Evolutionary conservation across 2,329 filamentous ascomycete species (phyloP), one percentile per base, ranked within the genome.

Genomic region (Fusarium robinianum): DNA sequence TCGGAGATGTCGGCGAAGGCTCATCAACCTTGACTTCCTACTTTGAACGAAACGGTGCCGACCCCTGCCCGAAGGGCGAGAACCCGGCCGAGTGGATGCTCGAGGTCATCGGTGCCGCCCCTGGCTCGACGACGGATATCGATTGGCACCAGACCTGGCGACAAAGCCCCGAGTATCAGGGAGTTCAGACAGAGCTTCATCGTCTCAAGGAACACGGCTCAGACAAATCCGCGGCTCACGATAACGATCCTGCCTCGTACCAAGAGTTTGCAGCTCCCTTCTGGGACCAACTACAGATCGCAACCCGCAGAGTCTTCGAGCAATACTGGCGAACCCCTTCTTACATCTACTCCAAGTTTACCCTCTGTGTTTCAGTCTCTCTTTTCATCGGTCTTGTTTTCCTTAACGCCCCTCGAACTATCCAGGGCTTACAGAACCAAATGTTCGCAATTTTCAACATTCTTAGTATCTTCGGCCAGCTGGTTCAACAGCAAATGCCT

Each of bases 301-400:
- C 89, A 39, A 77, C 81, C 9, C 64, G 78, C 48, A 88, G 90
- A 60, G 86, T 92, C 22, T 94, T 95, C 73, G 80, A 91, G 64
- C 90, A 95, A 67, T 95, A 92, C 77, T 95, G 90, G 90, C 86
- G 90, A 44, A 92, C 85, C 0, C 90, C 90, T 0, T 80, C 83
- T 2, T 96, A 95, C 72, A 90, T 96, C 66, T 95, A 92, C 73
- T 85, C 87, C 62, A 95, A 95, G 74, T 65, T 77, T 0, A 71
- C 76, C 1, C 81, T 95, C n/a, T 89, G 84, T 62, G 70, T 79
- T 17, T 67, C 82, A 12, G 70, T 79, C 14, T 70, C 84, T 3
- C 76, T 95, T 6, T 95, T 92, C 66, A 88, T 94, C 57, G 89
- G 88, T 19, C 88, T 92, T 61, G 85, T 86, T 33, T 90, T 94